Percentiles rank a stretch among this genome's conserved stretches.
Conservation (phyloP, 192 early-diverging fungal genomes). For the Funneliformis geosporum region DNA sequence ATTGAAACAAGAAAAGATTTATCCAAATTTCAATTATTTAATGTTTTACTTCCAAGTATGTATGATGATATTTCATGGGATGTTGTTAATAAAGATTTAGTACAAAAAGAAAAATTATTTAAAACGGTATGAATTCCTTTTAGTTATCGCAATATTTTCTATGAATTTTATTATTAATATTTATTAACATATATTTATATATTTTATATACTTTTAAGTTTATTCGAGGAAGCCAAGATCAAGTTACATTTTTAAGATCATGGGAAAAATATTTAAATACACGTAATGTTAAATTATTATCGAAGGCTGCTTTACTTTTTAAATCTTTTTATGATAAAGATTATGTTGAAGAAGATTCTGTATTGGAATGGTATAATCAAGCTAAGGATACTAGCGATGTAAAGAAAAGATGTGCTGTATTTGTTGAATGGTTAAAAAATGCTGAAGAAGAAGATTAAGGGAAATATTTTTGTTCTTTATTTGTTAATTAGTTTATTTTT, state of each 20-base stretch:
- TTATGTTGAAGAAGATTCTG: slow-evolving; percentile 79
- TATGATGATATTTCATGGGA: slow-evolving; percentile 53
- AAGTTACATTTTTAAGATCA: slow-evolving; percentile 54
- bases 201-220: no score
- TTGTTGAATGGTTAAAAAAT: slow-evolving; percentile 78
- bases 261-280: slow-evolving; percentile 62
- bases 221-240: slow-evolving; percentile 60
- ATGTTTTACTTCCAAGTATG: slow-evolving; percentile 62
- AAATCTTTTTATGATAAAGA: slow-evolving; percentile 73
- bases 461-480: no score
- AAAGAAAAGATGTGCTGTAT: slow-evolving; percentile 63
- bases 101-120: slow-evolving; percentile 47
- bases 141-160: not conserved
- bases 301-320: slow-evolving; percentile 62
- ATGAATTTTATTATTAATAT: not conserved
- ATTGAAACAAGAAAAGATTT: slow-evolving; percentile 83
- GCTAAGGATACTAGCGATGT: slow-evolving; percentile 54
- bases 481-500: no score
- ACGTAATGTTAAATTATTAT: slow-evolving; percentile 48
- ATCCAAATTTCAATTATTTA: slow-evolving; percentile 75
- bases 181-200: slow-evolving; percentile 7
- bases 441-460: slow-evolving; percentile 72
- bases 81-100: slow-evolving; percentile 40
- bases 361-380: slow-evolving; percentile 66
- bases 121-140: slow-evolving; percentile 36